Conservation (phyloP, 441 rosid species). For the Syzygium malaccense region DNA sequence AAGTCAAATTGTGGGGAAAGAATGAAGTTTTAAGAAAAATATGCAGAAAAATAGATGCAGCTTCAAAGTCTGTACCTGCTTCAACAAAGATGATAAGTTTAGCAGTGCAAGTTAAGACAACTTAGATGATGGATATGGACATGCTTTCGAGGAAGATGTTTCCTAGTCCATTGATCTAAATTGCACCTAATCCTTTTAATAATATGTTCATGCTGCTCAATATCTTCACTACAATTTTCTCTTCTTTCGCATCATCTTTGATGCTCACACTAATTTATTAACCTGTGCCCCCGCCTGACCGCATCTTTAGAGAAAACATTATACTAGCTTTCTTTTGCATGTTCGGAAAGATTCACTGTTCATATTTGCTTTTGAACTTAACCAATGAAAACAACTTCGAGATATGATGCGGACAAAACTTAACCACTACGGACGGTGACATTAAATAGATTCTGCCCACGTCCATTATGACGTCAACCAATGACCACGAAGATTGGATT, state of each 20-base stretch:
- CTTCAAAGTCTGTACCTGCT: not conserved
- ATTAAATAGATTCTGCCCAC: not conserved
- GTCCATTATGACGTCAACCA: not conserved
- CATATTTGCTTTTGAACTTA: not conserved
- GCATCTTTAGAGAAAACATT: not conserved
- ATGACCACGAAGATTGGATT: not conserved
- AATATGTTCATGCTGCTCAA: not conserved
- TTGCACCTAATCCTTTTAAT: not conserved
- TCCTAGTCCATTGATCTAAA: not conserved
- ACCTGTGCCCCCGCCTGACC: not conserved
- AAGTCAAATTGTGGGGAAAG: not conserved
- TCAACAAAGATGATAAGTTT: not conserved
- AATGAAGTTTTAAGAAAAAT: not conserved
- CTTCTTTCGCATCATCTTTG: not conserved
- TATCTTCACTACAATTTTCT: not conserved
- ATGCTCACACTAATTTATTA: not conserved
- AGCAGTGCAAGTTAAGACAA: not conserved
- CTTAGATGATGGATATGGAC: not conserved
- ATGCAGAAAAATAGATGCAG: not conserved
- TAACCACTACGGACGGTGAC: not conserved
- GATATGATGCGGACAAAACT: not conserved
- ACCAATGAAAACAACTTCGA: not conserved
- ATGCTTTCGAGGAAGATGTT: not conserved
- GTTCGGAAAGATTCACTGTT: not conserved
- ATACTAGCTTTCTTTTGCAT: not conserved